These are phyloP conservation scores for Nemania sp. DNA, from an alignment of 2,329 filamentous ascomycete species.

Conservation along the genomic window DNA sequence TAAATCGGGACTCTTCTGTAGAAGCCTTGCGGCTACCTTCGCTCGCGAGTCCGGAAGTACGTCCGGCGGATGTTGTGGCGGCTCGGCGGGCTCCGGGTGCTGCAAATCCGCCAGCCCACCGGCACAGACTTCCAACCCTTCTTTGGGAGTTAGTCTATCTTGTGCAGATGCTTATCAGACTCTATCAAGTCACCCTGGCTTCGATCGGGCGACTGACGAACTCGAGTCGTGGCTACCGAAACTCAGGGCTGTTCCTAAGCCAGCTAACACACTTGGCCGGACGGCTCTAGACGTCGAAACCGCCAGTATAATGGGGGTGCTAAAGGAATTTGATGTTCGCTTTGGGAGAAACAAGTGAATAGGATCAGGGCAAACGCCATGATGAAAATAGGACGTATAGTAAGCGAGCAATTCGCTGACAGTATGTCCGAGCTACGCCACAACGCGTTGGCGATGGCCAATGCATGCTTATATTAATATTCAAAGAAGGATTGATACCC, in stretches of 20 bases:
- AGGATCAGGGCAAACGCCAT: slow-evolving; percentile 33
- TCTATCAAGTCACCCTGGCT: slow-evolving; percentile 80
- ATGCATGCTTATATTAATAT: slow-evolving; percentile 7
- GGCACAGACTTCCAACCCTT: slow-evolving; percentile 46
- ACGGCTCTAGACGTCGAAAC: slow-evolving; percentile 82
- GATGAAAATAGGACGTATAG: not conserved
- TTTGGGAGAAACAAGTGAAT: slow-evolving; percentile 65
- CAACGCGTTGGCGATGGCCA: slow-evolving; percentile 4
- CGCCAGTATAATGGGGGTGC: slow-evolving; percentile 86
- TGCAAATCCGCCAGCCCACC: slow-evolving; percentile 64
- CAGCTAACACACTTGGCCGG: slow-evolving; percentile 55
- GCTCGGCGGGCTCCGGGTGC: slow-evolving; percentile 70
- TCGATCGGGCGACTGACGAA: slow-evolving; percentile 78
- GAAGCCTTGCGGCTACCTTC: slow-evolving; percentile 78
- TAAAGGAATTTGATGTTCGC: slow-evolving; percentile 82
- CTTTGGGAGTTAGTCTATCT: slow-evolving; percentile 69
- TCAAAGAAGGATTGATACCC: slow-evolving; percentile 3
- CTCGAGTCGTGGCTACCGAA: slow-evolving; percentile 81
- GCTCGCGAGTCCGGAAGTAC: slow-evolving; percentile 54
- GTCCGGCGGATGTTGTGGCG: slow-evolving; percentile 70
- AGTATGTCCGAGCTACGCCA: not conserved
- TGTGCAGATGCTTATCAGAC: slow-evolving; percentile 85
- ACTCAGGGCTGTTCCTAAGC: slow-evolving; percentile 69
- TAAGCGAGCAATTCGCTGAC: not conserved
- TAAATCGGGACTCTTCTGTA: slow-evolving; percentile 85